Evolutionary conservation across 495 filamentous ascomycete species (phyloP).

Genomic region (Tirmania nivea): DNA sequence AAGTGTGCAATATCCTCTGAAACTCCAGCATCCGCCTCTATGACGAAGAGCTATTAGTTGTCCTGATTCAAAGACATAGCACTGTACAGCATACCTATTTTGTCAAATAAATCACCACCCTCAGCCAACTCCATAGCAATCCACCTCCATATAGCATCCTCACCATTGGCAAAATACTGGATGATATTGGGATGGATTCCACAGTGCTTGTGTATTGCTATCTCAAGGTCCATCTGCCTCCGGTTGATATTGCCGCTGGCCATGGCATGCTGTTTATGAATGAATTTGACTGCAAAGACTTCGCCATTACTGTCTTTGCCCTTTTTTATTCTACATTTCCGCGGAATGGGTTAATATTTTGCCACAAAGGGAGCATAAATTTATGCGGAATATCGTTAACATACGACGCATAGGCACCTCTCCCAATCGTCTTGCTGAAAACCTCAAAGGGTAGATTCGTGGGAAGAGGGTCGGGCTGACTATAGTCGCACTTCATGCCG

Average conservation of each 20-base stretch:
- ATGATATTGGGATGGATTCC: slow-evolving; percentile 85
- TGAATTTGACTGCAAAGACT: slow-evolving; percentile 93
- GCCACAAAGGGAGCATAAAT: slow-evolving; percentile 1
- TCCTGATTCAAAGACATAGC: too few species aligned
- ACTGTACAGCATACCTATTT: slow-evolving; percentile 33
- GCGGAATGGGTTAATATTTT: not conserved
- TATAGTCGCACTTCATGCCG: not conserved
- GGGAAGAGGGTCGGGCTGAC: slow-evolving; percentile 68
- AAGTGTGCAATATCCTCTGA: slow-evolving; percentile 82
- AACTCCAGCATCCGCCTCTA: slow-evolving; percentile 79
- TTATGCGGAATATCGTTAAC: slow-evolving; percentile 14
- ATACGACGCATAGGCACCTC: slow-evolving; percentile 92
- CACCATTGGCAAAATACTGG: slow-evolving; percentile 65
- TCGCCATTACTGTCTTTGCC: slow-evolving; percentile 47
- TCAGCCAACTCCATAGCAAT: slow-evolving; percentile 96
- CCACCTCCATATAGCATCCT: slow-evolving; percentile 84
- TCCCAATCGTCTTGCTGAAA: slow-evolving; percentile 85
- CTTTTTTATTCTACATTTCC: slow-evolving; percentile 61
- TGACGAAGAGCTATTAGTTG: not conserved
- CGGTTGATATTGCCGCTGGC: slow-evolving; percentile 69
- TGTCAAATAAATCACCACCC: slow-evolving; percentile 95
- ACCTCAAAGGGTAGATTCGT: slow-evolving; percentile 76
- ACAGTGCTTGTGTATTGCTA: slow-evolving; percentile 67
- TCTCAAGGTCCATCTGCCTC: slow-evolving; percentile 74
- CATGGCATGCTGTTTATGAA: slow-evolving; percentile 85